Evolutionary conservation across 768 basidiomycete genomes (phyloP).

Genomic region (Boletus barrowsii): DNA sequence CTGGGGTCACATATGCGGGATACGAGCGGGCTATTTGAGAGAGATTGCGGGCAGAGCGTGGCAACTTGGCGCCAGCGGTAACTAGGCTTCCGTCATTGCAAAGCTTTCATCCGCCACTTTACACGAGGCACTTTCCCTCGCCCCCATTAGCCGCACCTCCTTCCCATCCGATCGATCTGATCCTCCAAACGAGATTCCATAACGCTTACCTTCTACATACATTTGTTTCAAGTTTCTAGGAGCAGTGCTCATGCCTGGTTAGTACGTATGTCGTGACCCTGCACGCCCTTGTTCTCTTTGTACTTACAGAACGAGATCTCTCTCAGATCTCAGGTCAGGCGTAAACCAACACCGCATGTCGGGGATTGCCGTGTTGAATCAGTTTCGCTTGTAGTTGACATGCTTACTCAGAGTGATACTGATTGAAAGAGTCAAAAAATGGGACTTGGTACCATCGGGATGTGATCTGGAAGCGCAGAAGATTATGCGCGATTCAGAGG

Average conservation of each 20-base stretch:
- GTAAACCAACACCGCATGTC: background rate
- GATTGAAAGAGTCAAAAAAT: too few species aligned
- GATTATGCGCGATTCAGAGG: background rate
- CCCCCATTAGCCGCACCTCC: slow-evolving; percentile 13
- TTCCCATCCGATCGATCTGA: slow-evolving; percentile 16
- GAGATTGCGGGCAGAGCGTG: slow-evolving; percentile 8
- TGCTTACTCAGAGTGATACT: too few species aligned
- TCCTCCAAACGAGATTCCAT: slow-evolving; percentile 18
- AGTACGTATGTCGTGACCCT: background rate
- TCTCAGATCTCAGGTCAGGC: background rate
- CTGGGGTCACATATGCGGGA: background rate
- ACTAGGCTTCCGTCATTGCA: slow-evolving; percentile 22
- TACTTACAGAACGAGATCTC: background rate
- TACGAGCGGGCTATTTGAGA: slow-evolving; percentile 17
- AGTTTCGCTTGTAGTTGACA: too few species aligned
- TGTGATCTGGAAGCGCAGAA: background rate
- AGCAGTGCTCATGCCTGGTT: background rate
- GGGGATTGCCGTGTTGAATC: background rate
- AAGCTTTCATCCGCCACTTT: slow-evolving; percentile 22
- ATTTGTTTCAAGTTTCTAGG: background rate
- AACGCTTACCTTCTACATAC: slow-evolving; percentile 2
- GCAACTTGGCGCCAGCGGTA: slow-evolving; percentile 11
- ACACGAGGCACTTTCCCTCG: slow-evolving; percentile 13
- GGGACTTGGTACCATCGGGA: background rate
- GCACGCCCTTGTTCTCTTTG: background rate